Base-by-base conservation (phyloP, 108 stramenopile species). In the Schizochytrium sp. region DNA sequence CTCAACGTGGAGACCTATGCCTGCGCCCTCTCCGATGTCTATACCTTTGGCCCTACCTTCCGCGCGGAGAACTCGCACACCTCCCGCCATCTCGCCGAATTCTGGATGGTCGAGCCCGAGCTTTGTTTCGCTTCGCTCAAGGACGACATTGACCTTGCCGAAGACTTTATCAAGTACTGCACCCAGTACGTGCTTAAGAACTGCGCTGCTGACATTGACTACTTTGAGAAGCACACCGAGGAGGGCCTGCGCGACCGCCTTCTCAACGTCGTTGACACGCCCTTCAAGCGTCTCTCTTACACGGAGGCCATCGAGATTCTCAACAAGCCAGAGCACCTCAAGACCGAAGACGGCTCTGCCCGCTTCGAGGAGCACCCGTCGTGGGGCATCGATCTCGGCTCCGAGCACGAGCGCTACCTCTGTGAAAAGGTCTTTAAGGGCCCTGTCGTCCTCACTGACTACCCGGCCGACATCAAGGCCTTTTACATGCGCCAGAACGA, bases 81-180 rank as follows among this genome's bases (percentile, higher is more conserved):
- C 43, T 93, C 95, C n/a, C 93, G 96, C 58, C 98, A 98, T 91
- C 90, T 98, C 58, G 95, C 98, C 5, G 98, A 98, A 91, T 98
- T 98, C 91, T 94, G 95, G 93, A 97, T 97, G 94, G 96, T 98
- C 72, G 98, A 98, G 91, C 96, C 96, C 23, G 98, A 98, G 95
- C 94, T 96, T 69, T 57, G 87, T 71, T 98, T 98, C 90, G 95
- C 96, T 0, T 93, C 94, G 29, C 90, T 98, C 16, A 87, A 94
- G 72, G 94, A 94, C 25, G 95, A 97, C 90, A 94, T 98, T 72
- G 94, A 93, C 89, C 95, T 97, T 69, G 94, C 96, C n/a, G 97
- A 98, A 92, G 96, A 97, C 59, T 98, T 95, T 92, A 91, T 98
- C 60, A 97, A 97, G 91, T 97, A 95, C 89, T 96, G 95, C 83